Percentiles rank a stretch among this genome's conserved stretches.
Evolutionary conservation across 805 yeast species (phyloP).

Genomic region (Cyberlindnera galapagoensis): DNA sequence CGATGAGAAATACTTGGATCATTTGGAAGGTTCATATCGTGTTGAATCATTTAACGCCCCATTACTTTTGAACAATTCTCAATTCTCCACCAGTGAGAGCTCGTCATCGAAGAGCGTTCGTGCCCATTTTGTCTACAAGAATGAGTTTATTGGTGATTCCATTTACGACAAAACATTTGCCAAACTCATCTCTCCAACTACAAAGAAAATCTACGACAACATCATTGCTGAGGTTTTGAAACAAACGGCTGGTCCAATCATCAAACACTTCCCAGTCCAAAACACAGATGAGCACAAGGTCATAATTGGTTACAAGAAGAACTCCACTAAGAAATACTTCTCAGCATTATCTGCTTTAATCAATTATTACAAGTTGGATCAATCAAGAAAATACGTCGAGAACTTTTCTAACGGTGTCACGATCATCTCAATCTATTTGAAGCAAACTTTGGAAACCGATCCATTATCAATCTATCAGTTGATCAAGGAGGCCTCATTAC

Average conservation of each 20-base stretch:
- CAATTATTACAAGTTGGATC: slow-evolving; percentile 77
- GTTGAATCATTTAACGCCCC: slow-evolving; percentile 76
- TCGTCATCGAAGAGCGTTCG: slow-evolving; percentile 41
- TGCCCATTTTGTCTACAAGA: slow-evolving; percentile 81
- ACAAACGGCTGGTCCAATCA: slow-evolving; percentile 81
- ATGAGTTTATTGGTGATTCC: slow-evolving; percentile 41
- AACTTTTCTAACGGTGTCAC: slow-evolving; percentile 88
- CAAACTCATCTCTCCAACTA: slow-evolving; percentile 71
- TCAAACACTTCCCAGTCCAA: slow-evolving; percentile 77
- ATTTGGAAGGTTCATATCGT: slow-evolving; percentile 45
- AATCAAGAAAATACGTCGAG: slow-evolving; percentile 89
- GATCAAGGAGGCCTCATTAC: slow-evolving; percentile 86
- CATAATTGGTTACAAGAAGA: slow-evolving; percentile 81
- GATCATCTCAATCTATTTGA: slow-evolving; percentile 79
- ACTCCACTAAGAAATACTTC: slow-evolving; percentile 79
- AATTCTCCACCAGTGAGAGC: slow-evolving; percentile 21
- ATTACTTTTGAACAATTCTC: slow-evolving; percentile 32
- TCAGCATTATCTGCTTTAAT: slow-evolving; percentile 83
- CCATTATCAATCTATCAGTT: slow-evolving; percentile 80
- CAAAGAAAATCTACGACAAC: slow-evolving; percentile 69
- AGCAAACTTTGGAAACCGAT: slow-evolving; percentile 45
- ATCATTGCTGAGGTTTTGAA: slow-evolving; percentile 61
- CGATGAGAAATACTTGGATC: slow-evolving; percentile 75
- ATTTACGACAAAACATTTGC: slow-evolving; percentile 78
- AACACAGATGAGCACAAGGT: slow-evolving; percentile 80